Conservation (phyloP, 2,329 filamentous ascomycete genomes). For the Phyllosticta citrichinensis region DNA sequence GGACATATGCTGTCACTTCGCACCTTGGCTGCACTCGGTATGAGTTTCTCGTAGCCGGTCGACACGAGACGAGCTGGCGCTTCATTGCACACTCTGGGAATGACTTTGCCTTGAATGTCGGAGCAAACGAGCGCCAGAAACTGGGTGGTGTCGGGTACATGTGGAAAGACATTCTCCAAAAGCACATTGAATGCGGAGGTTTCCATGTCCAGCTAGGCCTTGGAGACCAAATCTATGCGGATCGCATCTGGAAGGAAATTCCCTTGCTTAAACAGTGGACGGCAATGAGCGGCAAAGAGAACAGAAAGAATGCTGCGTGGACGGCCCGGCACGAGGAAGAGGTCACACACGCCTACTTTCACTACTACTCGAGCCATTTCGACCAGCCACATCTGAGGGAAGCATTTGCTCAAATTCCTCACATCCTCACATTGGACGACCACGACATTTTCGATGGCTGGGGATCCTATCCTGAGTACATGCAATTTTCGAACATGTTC, state of each 20-base stretch:
- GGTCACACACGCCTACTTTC: conserved; percentile 91
- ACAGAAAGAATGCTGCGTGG: conserved; percentile 82
- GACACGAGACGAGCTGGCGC: conserved; percentile 83
- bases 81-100: conserved; percentile 95
- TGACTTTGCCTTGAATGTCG: conserved; percentile 84
- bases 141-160: conserved; percentile 87
- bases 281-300: conserved; percentile 83
- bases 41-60: conserved; percentile 89
- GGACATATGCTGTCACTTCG: conserved; percentile 97
- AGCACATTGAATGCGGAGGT: conserved; percentile 90
- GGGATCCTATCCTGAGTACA: conserved; percentile 93
- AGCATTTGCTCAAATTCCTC: conserved; percentile 94
- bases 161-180: conserved; percentile 98
- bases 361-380: conserved; percentile 97
- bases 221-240: conserved; percentile 91
- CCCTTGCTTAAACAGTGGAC: conserved; percentile 92
- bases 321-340: conserved; percentile 93
- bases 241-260: conserved; percentile 92
- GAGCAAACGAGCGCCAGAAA: conserved; percentile 71
- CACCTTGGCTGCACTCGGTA: conserved; percentile 96
- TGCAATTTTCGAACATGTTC: conserved; percentile 96
- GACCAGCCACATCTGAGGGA: conserved; percentile 92
- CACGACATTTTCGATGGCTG: conserved; percentile 99
- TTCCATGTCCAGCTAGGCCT: conserved; percentile 91
- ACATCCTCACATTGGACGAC: conserved; percentile 85